A percentile compares a stretch with the other conserved stretches of the same genome.
Evolutionary conservation across 2,329 filamentous ascomycete genomes (phyloP).

Genomic region (Pseudonectria buxi): DNA sequence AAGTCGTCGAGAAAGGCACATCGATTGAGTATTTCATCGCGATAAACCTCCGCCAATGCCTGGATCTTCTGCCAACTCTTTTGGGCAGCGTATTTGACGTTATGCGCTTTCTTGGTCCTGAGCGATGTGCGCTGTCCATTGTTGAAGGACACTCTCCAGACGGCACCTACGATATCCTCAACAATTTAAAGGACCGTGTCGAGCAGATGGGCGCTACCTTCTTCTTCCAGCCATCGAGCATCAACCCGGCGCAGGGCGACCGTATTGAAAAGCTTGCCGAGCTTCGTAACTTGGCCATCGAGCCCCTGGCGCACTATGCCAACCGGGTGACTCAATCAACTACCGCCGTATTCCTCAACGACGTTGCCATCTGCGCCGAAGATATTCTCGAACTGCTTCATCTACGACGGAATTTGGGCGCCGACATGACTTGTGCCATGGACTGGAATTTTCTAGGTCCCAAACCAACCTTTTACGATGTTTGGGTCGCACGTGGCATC

Average conservation of each 20-base stretch:
- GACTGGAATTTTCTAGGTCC: constrained; percentile 45
- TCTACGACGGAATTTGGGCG: constrained; percentile 38
- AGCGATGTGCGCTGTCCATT: constrained; percentile 46
- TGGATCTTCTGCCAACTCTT: constrained; percentile 40
- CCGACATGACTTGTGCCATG: constrained; percentile 53
- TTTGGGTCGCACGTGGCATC: constrained; percentile 48
- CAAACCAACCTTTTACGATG: constrained; percentile 48
- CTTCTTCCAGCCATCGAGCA: constrained; percentile 33
- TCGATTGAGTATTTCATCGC: constrained; percentile 42
- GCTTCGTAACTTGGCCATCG: constrained; percentile 46
- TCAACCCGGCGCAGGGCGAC: constrained; percentile 36
- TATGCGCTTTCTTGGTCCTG: constrained; percentile 42
- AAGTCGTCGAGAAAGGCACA: background rate
- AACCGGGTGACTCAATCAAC: constrained; percentile 27
- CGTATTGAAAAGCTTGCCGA: constrained; percentile 42
- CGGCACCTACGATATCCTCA: constrained; percentile 45
- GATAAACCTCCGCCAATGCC: constrained; percentile 41
- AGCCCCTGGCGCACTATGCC: constrained; percentile 33
- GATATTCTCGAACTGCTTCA: constrained; percentile 51
- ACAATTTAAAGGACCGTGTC: constrained; percentile 33
- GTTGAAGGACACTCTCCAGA: constrained; percentile 50
- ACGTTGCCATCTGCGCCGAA: constrained; percentile 45
- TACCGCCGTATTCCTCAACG: constrained; percentile 47
- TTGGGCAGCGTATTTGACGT: constrained; percentile 45
- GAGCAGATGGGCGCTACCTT: constrained; percentile 33